Evolutionary conservation across 495 filamentous ascomycete species (phyloP), one percentile per base, ranked within the genome.

Genomic region (Oidiodendron maius): DNA sequence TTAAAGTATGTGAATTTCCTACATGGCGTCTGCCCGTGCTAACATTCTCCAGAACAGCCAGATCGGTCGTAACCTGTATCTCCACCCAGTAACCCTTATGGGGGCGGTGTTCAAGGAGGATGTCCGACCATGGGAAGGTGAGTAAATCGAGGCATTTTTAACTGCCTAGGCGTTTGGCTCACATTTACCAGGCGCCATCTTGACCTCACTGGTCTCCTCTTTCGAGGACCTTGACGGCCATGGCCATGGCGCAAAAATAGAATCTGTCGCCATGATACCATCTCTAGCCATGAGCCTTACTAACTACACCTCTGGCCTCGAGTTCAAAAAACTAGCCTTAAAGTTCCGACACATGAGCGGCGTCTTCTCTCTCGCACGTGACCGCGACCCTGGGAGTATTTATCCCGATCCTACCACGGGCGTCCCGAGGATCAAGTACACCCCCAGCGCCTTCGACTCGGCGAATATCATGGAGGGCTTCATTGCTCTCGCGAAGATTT

Each of bases 211-310:
- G 1, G 81, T 84, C 51, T 80, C 76, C 28, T 81, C 84, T 38
- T 89, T 90, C 48, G 87, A 95, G 53, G 83, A 96, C 53, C 76
- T 90, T 0, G 90, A 95, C 60, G 77, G 77, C 22, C 68, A 84
- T 17, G 87, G 88, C 23, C 88, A 97, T 55, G 91, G 91, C n/a
- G 72, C 71, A 44, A 94, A 91, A 64, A 65, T 96, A n/a, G 58
- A 61, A 53, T 30, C 55, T 18, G 51, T 51, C 1, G 37, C 32
- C 15, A 58, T 58, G 54, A 51, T 84, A 13, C 83, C 83, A 0
- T 68, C 76, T 3, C 64, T 71, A 20, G 70, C 44, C 36, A 28
- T 56, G 2, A 40, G 44, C 2, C 24, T 52, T 4, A 13, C 84
- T 41, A 76, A 78, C 9, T 91, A 87, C 82, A 63, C 59, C 2